Evolutionary conservation across 2,329 filamentous ascomycete genomes (phyloP).

Genomic region (Cercospora zeina): DNA sequence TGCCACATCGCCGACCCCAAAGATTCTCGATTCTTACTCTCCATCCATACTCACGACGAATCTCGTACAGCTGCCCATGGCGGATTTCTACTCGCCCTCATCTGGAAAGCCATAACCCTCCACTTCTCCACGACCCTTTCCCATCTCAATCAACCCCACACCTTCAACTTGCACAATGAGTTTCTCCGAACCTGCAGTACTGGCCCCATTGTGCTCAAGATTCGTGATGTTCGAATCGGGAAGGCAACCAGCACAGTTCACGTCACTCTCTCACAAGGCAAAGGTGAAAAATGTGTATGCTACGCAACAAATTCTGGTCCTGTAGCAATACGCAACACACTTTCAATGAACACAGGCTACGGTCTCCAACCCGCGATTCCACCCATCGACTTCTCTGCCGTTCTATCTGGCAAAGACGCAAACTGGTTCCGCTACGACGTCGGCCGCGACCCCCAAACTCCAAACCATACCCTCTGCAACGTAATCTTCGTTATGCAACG

Average conservation of each 20-base stretch:
- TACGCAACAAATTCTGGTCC: constrained; percentile 17
- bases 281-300: constrained; percentile 5
- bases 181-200: constrained; percentile 24
- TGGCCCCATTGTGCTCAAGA: constrained; percentile 15
- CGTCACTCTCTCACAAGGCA: constrained; percentile 10
- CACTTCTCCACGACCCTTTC: constrained; percentile 24
- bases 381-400: constrained; percentile 22
- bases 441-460: constrained; percentile 15
- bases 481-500: constrained; percentile 23
- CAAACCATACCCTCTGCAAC: constrained; percentile 25
- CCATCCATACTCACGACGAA: neutral
- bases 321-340: constrained; percentile 4
- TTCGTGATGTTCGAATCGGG: constrained; percentile 20
- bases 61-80: constrained; percentile 24
- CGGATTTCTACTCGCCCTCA: constrained; percentile 23
- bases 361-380: constrained; percentile 10
- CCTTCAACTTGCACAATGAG: constrained; percentile 24
- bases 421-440: constrained; percentile 28
- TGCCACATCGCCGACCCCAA: neutral
- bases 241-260: constrained; percentile 20
- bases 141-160: constrained; percentile 22
- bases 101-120: constrained; percentile 18
- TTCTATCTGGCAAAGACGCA: constrained; percentile 20
- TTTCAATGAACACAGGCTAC: constrained; percentile 10
- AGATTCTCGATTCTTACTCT: too few species aligned